Evolutionary conservation across 768 basidiomycete species (phyloP), one percentile per base, ranked within the genome.

Genomic region (Rhizopogon vinicolor): DNA sequence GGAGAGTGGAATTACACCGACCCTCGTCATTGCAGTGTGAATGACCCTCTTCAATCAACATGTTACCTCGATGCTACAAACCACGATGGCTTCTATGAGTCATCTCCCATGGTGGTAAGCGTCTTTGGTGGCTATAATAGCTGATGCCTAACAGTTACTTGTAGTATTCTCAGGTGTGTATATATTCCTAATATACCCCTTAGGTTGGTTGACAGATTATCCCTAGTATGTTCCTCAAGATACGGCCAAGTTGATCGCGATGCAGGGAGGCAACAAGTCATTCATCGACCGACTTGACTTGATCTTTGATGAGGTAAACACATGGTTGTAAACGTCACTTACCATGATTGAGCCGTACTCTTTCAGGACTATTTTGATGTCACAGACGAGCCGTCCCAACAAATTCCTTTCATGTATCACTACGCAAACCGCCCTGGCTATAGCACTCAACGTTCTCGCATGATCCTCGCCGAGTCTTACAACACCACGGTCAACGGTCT

Each of bases 391-490:
- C 84, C 84, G 0, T 84, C 83, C 3, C 82, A 84, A 59, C 83
- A 85, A 59, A 85, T 86, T 60, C 84, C 84, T 1, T 84, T 78
- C 66, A 85, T 85, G 84, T 85, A 85, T 60, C 84, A 86, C 68
- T 86, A 86, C 59, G 84, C 80, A 2, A 78, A 85, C 63, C 71
- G 73, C 2, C 84, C 85, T 0, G 83, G 82, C 2, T 64, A 79
- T 18, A 85, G 82, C 63, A 83, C 82, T 3, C 79, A 81, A 60
- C 68, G 78, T 16, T 78, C 82, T 31, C 68, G 84, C 28, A 77
- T 82, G 61, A 73, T 79, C n/a, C 79, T 85, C 49, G 74, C 80
- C 1, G 64, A 78, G 54, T 78, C 70, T 62, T 85, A 79, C 73
- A 85, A 83, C 60, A 82, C 79, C 0, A 77, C 82, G 7, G 69